Evolutionary conservation across 768 basidiomycete genomes (phyloP).

Genomic region (Pisolithus marmoratus): DNA sequence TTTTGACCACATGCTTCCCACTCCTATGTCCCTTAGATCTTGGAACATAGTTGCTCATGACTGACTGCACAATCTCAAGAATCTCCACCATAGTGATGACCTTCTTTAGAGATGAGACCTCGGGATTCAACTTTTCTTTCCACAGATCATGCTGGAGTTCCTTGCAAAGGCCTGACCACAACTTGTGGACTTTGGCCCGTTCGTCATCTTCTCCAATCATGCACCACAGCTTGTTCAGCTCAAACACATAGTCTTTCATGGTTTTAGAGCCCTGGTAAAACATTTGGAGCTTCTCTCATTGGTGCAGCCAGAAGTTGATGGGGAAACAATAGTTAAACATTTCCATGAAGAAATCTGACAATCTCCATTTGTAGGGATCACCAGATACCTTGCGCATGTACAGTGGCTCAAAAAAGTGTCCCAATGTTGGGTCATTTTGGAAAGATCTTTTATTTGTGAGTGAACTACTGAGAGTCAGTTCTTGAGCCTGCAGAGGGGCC

Average conservation of each 20-base stretch:
- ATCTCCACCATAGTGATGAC: conserved; percentile 24
- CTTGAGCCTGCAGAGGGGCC: no score
- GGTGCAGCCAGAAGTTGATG: conserved; percentile 13
- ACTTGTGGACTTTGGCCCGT: conserved; percentile 22
- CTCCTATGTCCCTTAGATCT: neutral
- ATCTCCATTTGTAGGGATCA: conserved; percentile 19
- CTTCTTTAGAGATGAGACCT: conserved; percentile 17
- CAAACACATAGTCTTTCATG: conserved; percentile 28
- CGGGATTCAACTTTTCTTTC: conserved; percentile 23
- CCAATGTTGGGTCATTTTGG: no score
- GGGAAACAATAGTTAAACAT: conserved; percentile 38
- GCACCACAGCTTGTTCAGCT: conserved; percentile 28
- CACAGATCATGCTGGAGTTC: conserved; percentile 26
- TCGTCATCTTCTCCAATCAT: conserved; percentile 27
- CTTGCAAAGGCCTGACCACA: conserved; percentile 30
- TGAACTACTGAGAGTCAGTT: no score
- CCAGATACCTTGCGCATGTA: conserved; percentile 26
- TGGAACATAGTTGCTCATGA: neutral
- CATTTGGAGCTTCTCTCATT: conserved; percentile 16
- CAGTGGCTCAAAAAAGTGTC: no score
- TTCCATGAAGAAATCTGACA: conserved; percentile 26
- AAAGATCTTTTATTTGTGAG: no score
- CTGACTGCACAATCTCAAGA: conserved; percentile 26
- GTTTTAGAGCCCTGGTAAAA: conserved; percentile 21
- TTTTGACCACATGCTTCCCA: no score